Evolutionary conservation across 2,329 filamentous ascomycete species (phyloP), one percentile per base, ranked within the genome.

Genomic region (Coniella lustricola): DNA sequence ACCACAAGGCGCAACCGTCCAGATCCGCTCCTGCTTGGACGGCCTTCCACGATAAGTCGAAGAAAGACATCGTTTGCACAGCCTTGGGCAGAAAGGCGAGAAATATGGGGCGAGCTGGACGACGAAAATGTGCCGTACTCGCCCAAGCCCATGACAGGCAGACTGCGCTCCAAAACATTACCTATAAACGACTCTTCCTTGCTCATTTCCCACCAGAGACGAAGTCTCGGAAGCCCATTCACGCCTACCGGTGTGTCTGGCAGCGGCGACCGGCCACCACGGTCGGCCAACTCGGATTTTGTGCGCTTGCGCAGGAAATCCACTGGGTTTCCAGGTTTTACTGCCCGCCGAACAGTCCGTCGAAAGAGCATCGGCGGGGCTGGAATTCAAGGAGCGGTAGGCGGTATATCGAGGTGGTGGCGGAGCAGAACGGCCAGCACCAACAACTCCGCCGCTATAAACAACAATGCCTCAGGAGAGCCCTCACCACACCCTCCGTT

Each of bases 21-120:
- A 72, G 46, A 64, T 31, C 42, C 47, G 16, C 33, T 52, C 13
- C 43, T 43, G 7, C 47, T 50, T 17, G 18, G 16, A 14, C 29
- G 29, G 8, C 39, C 50, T 14, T n/a, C 43, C 9, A 44, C 44
- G 13, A 38, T 21, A n/a, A 42, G 22, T 16, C 42, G 47, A 20
- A 52, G 33, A 21, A 52, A 43, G 22, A 16, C 50, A 3, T 44
- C 50, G 1, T 50, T 50, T 14, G 20, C 35, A 9, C 47, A 49
- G 16, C 73, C 70, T 13, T 79, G 78, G 73, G 70, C 79, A 49
- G 86, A 93, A 61, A 79, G 80, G 1, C 82, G 81, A 32, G 87
- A 93, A 57, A 93, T 95, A 29, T 95, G 89, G 90, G 86, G 82
- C 48, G 89, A 94, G 62, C 74, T 95, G 13, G 84, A 93, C 60